Percentiles rank a stretch among this genome's conserved stretches.
These are phyloP conservation scores for Rhizopogon vulgaris DNA, from an alignment of 768 basidiomycete species.

Conservation along the genomic window DNA sequence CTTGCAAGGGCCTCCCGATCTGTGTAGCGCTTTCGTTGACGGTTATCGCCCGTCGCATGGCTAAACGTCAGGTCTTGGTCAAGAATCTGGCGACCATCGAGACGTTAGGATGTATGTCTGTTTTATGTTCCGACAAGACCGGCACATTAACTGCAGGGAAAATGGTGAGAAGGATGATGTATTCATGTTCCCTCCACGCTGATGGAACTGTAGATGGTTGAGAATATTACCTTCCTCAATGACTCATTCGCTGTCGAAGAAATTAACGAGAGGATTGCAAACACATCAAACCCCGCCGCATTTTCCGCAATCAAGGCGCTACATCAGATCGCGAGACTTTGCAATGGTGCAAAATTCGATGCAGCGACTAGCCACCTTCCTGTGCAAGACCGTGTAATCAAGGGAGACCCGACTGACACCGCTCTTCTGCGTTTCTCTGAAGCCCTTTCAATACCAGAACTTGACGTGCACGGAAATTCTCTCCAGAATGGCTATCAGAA, in stretches of 20 bases:
- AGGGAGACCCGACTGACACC: constrained; percentile 39
- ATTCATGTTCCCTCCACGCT: background rate
- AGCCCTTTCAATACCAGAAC: constrained; percentile 5
- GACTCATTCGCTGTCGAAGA: constrained; percentile 8
- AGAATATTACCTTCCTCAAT: constrained; percentile 26
- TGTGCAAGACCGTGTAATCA: constrained; percentile 16
- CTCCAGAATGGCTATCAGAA: background rate
- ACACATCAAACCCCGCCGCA: constrained; percentile 4
- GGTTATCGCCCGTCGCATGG: constrained; percentile 36
- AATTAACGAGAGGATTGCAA: constrained; percentile 5
- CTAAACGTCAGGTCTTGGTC: constrained; percentile 46
- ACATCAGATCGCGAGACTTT: constrained; percentile 36
- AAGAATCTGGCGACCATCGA: constrained; percentile 62
- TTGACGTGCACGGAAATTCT: constrained; percentile 6
- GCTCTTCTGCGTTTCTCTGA: constrained; percentile 41
- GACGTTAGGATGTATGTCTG: constrained; percentile 57
- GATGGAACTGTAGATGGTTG: constrained; percentile 17
- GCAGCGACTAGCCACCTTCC: constrained; percentile 5
- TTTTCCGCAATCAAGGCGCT: constrained; percentile 17
- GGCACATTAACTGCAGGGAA: constrained; percentile 49
- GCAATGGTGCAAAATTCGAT: constrained; percentile 46
- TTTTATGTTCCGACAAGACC: constrained; percentile 51
- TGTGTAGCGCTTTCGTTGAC: constrained; percentile 52
- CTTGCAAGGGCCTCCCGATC: constrained; percentile 49
- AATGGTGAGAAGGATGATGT: constrained; percentile 23